phyloP scores from a whole-genome alignment of 2,329 filamentous ascomycete species.

The Aspergillus aculeatinus region DNA sequence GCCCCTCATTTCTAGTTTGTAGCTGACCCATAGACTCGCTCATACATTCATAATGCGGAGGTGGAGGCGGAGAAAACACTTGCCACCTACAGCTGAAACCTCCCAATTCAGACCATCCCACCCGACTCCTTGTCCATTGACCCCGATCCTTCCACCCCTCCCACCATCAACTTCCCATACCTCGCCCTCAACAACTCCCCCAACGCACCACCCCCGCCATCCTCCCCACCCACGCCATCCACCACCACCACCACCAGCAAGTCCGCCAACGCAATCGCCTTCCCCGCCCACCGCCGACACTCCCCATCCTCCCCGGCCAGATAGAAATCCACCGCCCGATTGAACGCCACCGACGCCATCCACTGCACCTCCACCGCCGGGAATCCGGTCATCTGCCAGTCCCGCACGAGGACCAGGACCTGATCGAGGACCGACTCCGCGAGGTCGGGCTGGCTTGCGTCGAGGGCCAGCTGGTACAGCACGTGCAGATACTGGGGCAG shows the following conservation, averaged over 20 bases:
- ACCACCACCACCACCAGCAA: slow-evolving; percentile 13
- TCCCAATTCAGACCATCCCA: too few species aligned
- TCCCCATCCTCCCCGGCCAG: slow-evolving; percentile 29
- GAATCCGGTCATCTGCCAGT: slow-evolving; percentile 32
- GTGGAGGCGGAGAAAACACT: too few species aligned
- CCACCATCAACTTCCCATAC: slow-evolving; percentile 24
- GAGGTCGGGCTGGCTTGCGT: slow-evolving; percentile 25
- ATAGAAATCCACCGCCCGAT: slow-evolving; percentile 57
- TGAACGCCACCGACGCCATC: slow-evolving; percentile 57
- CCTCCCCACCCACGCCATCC: slow-evolving; percentile 8
- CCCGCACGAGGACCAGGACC: slow-evolving; percentile 25
- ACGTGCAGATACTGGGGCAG: slow-evolving; percentile 77
- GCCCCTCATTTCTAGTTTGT: too few species aligned
- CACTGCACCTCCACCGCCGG: slow-evolving; percentile 58
- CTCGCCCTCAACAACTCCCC: slow-evolving; percentile 28
- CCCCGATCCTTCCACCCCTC: slow-evolving; percentile 12
- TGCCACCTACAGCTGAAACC: too few species aligned
- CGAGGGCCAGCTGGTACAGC: slow-evolving; percentile 66
- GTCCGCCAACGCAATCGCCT: slow-evolving; percentile 36
- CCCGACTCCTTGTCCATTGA: too few species aligned
- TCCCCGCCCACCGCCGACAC: slow-evolving; percentile 38
- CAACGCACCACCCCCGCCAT: slow-evolving; percentile 28
- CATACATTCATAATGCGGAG: too few species aligned
- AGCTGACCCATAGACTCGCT: too few species aligned
- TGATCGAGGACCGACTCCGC: slow-evolving; percentile 39